These are phyloP conservation scores for Calonectria pteridis DNA, from an alignment of 2,329 filamentous ascomycete species.

Conservation along the genomic window DNA sequence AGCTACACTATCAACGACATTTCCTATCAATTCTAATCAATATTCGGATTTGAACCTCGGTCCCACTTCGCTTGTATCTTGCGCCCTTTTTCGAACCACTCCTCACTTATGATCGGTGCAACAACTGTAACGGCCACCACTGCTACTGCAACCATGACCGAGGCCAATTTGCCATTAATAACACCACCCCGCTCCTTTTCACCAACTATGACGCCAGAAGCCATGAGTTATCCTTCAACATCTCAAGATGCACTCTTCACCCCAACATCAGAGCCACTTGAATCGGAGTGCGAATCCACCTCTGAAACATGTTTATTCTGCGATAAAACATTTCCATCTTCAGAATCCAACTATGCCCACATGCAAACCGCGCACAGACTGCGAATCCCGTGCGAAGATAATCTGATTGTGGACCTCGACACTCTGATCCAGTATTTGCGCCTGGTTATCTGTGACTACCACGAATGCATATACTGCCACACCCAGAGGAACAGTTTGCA, in stretches of 20 bases:
- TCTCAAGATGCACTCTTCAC: background rate
- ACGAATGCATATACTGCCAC: background rate
- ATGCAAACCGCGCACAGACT: background rate
- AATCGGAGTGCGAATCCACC: background rate
- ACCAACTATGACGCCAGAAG: background rate
- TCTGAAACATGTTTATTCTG: background rate
- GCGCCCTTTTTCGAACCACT: background rate
- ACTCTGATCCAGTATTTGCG: background rate
- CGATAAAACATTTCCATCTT: background rate
- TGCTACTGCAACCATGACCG: background rate
- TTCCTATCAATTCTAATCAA: background rate
- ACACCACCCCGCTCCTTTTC: background rate
- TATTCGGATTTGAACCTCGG: background rate
- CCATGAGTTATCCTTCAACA: background rate
- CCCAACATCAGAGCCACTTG: background rate
- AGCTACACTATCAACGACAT: background rate
- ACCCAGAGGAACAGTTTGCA: background rate
- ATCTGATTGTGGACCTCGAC: background rate
- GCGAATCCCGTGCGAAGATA: background rate
- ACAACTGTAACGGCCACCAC: background rate
- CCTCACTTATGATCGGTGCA: background rate
- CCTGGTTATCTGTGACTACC: background rate
- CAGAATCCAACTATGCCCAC: background rate
- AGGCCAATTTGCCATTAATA: background rate
- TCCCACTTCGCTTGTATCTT: background rate